Base-by-base conservation (phyloP, 2,329 filamentous ascomycete genomes). In the Hypoxylon sp. region DNA sequence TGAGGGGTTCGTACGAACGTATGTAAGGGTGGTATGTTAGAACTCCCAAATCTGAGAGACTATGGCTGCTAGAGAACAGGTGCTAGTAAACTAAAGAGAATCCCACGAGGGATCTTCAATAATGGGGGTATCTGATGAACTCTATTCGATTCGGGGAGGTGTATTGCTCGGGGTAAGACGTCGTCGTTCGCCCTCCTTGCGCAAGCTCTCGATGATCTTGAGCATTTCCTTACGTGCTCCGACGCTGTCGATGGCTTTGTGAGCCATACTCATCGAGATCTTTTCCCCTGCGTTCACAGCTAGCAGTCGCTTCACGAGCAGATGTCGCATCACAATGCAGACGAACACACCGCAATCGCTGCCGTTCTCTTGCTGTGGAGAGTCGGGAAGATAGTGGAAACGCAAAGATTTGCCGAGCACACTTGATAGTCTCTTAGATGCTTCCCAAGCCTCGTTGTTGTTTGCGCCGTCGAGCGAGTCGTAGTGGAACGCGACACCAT, bases 331-430 rank as follows among this genome's bases (percentile, higher is more conserved):
- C 68, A 95, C 87, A 71, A 98, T 87, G 79, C 96, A 98, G 2
- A 99, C 96, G 79, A 94, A 98, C 0, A 99, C 93, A 17, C 96
- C 96, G 74, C 96, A 99, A 80, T 99, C 96, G 76, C 89, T 95
- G 25, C 92, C 90, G 73, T 98, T 98, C 73, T 94, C 91, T 79
- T 99, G 96, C 75, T 97, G 92, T 0, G 96, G 96, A 9, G 89
- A 91, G 76, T 98, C 95, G 0, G 91, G 85, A 60, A 99, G 85
- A 78, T 95, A 90, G 75, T 94, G 87, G 77, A 97, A 98, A 19
- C 90, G 85, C 17, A 97, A 81, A 4, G 84, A 84, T 63, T 87
- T 87, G 34, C 86, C 84, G 0, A 98, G 85, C 30, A 98, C 82
- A 32, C 83, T 82, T 25, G 87, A 85, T 46, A 99, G 84, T 74